phyloP scores from a whole-genome alignment of 2,329 filamentous ascomycete genomes.

The Fusarium bactridioides region DNA sequence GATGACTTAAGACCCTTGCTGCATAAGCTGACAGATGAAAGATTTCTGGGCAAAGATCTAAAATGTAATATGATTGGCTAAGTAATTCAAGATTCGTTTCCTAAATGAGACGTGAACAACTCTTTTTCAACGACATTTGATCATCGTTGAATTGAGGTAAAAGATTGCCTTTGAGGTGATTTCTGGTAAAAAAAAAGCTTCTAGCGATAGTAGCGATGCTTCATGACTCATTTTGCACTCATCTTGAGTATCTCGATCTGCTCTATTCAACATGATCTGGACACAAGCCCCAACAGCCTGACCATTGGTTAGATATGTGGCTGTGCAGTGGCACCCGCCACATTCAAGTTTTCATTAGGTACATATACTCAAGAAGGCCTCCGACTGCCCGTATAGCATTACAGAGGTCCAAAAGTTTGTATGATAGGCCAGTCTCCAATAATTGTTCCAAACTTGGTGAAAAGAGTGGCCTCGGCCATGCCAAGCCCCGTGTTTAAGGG shows the following conservation, averaged over 20 bases:
- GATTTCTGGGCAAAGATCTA: conserved; percentile 1
- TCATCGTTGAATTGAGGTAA: background rate
- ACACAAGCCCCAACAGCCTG: background rate
- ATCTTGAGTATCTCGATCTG: background rate
- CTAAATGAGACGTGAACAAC: conserved; percentile 9
- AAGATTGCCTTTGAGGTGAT: background rate
- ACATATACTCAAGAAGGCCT: conserved; percentile 5
- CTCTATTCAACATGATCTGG: background rate
- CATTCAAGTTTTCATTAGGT: background rate
- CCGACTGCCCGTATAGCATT: background rate
- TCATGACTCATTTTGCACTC: background rate
- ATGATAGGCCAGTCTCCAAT: background rate
- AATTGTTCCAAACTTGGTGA: background rate
- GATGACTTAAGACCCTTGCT: conserved; percentile 19
- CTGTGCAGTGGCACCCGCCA: conserved; percentile 1
- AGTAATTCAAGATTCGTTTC: conserved; percentile 11
- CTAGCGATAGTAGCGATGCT: no score
- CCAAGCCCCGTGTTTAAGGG: conserved; percentile 13
- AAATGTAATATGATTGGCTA: conserved; percentile 19
- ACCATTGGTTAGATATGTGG: background rate
- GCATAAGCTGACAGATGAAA: conserved; percentile 16
- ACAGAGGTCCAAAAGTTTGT: background rate
- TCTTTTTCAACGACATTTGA: conserved; percentile 30
- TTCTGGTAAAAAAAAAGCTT: background rate
- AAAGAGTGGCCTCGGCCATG: conserved; percentile 11